These are phyloP conservation scores for Colletotrichum sp. DNA, from an alignment of 2,329 filamentous ascomycete species.

Conservation along the genomic window DNA sequence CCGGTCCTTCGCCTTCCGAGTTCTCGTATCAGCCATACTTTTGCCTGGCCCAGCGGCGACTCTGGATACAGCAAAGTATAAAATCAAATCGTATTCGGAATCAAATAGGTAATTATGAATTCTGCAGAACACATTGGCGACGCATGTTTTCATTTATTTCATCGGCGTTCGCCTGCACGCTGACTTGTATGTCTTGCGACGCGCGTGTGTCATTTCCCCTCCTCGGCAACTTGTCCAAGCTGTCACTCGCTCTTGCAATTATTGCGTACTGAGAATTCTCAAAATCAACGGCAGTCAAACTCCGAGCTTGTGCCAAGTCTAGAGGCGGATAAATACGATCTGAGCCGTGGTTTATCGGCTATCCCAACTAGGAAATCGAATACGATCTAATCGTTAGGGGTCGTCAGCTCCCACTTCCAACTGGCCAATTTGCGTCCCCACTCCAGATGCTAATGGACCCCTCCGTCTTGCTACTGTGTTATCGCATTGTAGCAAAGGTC, in stretches of 20 bases:
- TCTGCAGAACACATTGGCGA: accelerated
- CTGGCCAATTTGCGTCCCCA: background rate
- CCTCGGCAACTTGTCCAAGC: background rate
- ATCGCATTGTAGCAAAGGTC: background rate
- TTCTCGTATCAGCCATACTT: background rate
- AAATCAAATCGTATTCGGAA: background rate
- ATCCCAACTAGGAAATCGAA: background rate
- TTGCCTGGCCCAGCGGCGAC: background rate
- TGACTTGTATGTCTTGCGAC: background rate
- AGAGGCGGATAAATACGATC: background rate
- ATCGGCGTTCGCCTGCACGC: background rate
- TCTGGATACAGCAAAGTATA: background rate
- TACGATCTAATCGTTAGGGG: background rate
- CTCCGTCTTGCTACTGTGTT: background rate
- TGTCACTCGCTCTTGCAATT: accelerated
- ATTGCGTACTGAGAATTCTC: background rate
- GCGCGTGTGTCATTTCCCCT: accelerated
- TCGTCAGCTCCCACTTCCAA: background rate
- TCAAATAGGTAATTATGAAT: background rate
- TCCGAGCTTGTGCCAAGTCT: background rate
- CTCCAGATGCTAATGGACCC: background rate
- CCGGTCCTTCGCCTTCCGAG: background rate
- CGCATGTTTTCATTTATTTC: accelerated
- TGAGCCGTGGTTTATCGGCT: background rate
- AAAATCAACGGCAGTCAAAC: background rate